Conservation (phyloP, 441 rosid genomes). For the Erysimum pusillum region DNA sequence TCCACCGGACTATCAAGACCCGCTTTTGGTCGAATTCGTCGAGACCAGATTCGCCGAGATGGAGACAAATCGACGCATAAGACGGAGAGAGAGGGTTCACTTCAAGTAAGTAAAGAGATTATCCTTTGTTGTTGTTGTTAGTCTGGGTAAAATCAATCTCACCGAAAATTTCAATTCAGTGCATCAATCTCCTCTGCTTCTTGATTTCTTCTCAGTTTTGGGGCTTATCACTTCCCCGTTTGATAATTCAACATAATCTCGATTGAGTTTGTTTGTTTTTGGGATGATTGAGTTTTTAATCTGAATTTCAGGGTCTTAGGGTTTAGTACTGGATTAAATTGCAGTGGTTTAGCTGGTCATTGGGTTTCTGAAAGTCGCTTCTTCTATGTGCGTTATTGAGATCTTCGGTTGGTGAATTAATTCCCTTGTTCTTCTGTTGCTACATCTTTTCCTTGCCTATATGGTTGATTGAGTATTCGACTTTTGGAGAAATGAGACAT, state of each 20-base stretch:
- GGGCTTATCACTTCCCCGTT: too few relatives aligned
- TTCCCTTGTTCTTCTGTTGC: not conserved
- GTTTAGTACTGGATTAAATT: slow-evolving; percentile 33
- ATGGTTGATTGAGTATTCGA: slow-evolving; percentile 16
- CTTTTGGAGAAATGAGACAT: not conserved
- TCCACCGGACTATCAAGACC: too few relatives aligned
- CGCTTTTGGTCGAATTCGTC: too few relatives aligned
- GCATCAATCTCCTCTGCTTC: too few relatives aligned
- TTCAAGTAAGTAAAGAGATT: slow-evolving; percentile 17
- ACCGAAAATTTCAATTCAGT: not conserved
- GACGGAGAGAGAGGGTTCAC: too few relatives aligned
- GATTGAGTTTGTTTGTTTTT: too few relatives aligned
- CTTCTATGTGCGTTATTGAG: too few relatives aligned
- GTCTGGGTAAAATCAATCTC: not conserved
- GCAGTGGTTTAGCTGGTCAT: slow-evolving; percentile 22
- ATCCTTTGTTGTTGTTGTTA: not conserved
- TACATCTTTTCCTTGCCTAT: not conserved
- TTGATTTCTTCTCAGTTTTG: too few relatives aligned
- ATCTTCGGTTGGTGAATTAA: not conserved
- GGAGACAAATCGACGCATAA: too few relatives aligned
- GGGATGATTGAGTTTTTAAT: not conserved
- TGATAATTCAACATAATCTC: too few relatives aligned
- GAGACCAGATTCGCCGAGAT: too few relatives aligned
- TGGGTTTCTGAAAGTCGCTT: slow-evolving; percentile 7
- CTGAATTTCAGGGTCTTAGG: slow-evolving; percentile 7